Conservation (phyloP, 306 rosid species). For the Psophocarpus tetragonolobus region DNA sequence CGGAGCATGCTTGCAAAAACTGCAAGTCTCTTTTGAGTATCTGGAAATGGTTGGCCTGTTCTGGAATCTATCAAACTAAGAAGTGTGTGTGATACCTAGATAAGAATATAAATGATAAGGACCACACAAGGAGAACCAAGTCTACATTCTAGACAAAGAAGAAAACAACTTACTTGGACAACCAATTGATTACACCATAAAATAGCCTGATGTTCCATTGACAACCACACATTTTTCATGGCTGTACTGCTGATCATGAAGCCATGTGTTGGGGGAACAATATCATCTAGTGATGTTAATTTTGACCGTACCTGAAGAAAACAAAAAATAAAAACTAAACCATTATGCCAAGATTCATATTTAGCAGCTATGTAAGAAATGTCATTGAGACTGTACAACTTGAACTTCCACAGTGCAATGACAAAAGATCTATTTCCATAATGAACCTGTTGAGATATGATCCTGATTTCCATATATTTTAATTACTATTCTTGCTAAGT, state of each 20-base stretch:
- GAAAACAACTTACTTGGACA: constrained; percentile 68
- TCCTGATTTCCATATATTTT: too few relatives aligned
- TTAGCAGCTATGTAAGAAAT: constrained; percentile 28
- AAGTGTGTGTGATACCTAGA: constrained; percentile 90
- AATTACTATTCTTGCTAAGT: too few relatives aligned
- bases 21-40: constrained; percentile 61
- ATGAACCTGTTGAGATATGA: too few relatives aligned
- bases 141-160: constrained; percentile 18
- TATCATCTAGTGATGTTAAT: constrained; percentile 82
- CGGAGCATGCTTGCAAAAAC: constrained; percentile 82
- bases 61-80: constrained; percentile 83
- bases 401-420: not conserved
- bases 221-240: constrained; percentile 96
- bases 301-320: constrained; percentile 73
- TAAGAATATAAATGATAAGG: constrained; percentile 44
- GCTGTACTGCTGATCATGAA: constrained; percentile 93
- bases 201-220: constrained; percentile 99
- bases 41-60: constrained; percentile 76
- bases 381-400: constrained; percentile 9
- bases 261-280: constrained; percentile 97
- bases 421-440: constrained; percentile 1
- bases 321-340: constrained; percentile 31
- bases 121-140: constrained; percentile 27
- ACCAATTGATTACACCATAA: constrained; percentile 98
- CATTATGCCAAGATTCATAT: constrained; percentile 24